Evolutionary conservation across 306 rosid genomes (phyloP).

Genomic region (Vigna radiata): DNA sequence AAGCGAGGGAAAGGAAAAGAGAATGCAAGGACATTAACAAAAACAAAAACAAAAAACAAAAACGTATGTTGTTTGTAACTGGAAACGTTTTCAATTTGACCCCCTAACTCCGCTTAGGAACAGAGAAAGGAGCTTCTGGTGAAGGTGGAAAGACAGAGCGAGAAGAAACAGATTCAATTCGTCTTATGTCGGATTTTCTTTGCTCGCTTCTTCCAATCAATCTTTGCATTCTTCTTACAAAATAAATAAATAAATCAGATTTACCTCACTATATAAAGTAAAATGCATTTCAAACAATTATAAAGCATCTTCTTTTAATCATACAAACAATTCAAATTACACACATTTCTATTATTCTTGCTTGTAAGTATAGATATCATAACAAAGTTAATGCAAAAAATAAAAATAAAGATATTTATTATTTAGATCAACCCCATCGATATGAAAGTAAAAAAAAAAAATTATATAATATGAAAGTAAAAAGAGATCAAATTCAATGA

Average conservation of each 20-base stretch:
- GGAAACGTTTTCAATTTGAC: conserved; percentile 47
- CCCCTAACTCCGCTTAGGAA: conserved; percentile 36
- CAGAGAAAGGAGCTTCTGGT: conserved; percentile 43
- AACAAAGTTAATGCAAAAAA: too few species aligned
- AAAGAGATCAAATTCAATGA: too few species aligned
- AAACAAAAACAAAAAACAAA: too few species aligned
- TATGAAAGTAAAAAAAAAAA: too few species aligned
- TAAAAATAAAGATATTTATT: too few species aligned
- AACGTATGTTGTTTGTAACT: background rate
- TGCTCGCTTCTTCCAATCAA: conserved; percentile 50
- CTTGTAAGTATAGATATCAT: too few species aligned
- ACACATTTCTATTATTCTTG: too few species aligned
- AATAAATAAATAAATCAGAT: background rate
- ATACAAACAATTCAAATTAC: too few species aligned
- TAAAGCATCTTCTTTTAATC: background rate
- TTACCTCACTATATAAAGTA: conserved; percentile 1
- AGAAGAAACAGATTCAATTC: conserved; percentile 37
- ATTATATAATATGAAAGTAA: too few species aligned
- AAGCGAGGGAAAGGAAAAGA: conserved; percentile 48
- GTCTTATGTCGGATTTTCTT: conserved; percentile 27
- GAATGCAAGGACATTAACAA: conserved; percentile 35
- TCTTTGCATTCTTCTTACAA: conserved; percentile 22
- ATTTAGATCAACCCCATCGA: too few species aligned
- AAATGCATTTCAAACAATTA: background rate
- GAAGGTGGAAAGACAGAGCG: conserved; percentile 42